Percentiles rank a stretch among this genome's conserved stretches.
Evolutionary conservation across 495 filamentous ascomycete species (phyloP).

Genomic region (Pyrenula massariospora): DNA sequence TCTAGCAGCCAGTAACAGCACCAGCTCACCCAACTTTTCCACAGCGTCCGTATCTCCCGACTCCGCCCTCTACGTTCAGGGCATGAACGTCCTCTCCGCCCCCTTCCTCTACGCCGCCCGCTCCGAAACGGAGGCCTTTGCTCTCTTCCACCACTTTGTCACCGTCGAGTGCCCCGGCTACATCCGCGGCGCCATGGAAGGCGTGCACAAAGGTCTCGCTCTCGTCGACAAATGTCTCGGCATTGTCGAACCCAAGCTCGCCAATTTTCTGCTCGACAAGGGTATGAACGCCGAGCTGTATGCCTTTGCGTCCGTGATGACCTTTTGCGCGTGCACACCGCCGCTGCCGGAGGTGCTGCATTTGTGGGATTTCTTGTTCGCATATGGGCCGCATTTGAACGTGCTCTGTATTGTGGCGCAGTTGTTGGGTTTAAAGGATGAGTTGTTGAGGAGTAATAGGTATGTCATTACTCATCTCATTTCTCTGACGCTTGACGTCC

Average conservation of each 20-base stretch:
- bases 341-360: conserved; percentile 86
- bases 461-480: conserved; percentile 27
- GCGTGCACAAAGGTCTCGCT: conserved; percentile 81
- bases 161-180: conserved; percentile 87
- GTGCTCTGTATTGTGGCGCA: conserved; percentile 97
- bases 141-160: conserved; percentile 79
- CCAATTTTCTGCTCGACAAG: conserved; percentile 69
- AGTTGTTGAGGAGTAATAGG: conserved; percentile 72
- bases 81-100: conserved; percentile 99
- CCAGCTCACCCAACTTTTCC: conserved; percentile 17
- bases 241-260: conserved; percentile 83
- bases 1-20: conserved; percentile 39
- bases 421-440: conserved; percentile 74
- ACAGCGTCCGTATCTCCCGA: conserved; percentile 28
- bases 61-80: conserved; percentile 85
- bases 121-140: conserved; percentile 89
- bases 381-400: conserved; percentile 89
- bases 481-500: conserved; percentile 2
- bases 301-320: conserved; percentile 93
- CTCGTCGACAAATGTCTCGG: conserved; percentile 84
- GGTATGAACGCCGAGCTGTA: conserved; percentile 87
- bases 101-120: conserved; percentile 93
- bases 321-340: conserved; percentile 92
- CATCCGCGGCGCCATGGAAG: conserved; percentile 91
- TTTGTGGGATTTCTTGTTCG: conserved; percentile 97